Percentiles rank a stretch among this genome's conserved stretches.
These are phyloP conservation scores for Fremontodendron californicum DNA, from an alignment of 345 rosid species.

Conservation along the genomic window DNA sequence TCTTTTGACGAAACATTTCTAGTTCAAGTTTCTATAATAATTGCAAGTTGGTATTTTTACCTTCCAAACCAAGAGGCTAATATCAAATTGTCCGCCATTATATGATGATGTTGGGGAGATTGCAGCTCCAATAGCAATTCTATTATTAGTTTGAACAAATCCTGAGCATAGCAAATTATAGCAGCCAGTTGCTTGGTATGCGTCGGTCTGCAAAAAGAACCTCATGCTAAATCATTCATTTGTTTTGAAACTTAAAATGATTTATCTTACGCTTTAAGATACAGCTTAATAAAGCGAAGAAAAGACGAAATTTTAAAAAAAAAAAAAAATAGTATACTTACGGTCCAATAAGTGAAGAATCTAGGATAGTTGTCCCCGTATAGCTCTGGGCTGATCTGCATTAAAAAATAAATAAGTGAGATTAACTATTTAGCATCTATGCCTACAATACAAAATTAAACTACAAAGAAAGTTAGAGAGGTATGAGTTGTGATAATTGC, in stretches of 20 bases:
- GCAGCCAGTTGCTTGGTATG: constrained; percentile 95
- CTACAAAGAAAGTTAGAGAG: constrained; percentile 20
- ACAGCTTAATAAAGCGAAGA: neutral
- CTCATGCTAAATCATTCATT: neutral
- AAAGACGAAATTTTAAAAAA: neutral
- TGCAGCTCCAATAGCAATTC: constrained; percentile 92
- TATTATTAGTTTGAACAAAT: constrained; percentile 79
- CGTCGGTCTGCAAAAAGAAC: constrained; percentile 56
- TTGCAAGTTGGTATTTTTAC: constrained; percentile 30
- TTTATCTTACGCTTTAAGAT: constrained; percentile 18
- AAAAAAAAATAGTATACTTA: constrained; percentile 28
- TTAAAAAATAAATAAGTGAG: neutral
- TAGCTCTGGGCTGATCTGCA: constrained; percentile 94
- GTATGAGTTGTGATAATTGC: constrained; percentile 25
- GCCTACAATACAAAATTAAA: neutral
- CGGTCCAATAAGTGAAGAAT: constrained; percentile 99
- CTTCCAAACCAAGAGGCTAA: constrained; percentile 94
- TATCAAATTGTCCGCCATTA: constrained; percentile 87
- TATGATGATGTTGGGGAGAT: constrained; percentile 92
- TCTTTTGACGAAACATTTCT: too few species aligned
- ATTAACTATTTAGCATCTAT: neutral
- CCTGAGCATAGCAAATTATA: constrained; percentile 95
- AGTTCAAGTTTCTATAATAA: too few species aligned
- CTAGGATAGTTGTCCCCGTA: constrained; percentile 93
- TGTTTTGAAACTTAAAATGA: neutral